phyloP scores from a whole-genome alignment of 805 yeast species.

The Saccharomyces cerevisiae region DNA sequence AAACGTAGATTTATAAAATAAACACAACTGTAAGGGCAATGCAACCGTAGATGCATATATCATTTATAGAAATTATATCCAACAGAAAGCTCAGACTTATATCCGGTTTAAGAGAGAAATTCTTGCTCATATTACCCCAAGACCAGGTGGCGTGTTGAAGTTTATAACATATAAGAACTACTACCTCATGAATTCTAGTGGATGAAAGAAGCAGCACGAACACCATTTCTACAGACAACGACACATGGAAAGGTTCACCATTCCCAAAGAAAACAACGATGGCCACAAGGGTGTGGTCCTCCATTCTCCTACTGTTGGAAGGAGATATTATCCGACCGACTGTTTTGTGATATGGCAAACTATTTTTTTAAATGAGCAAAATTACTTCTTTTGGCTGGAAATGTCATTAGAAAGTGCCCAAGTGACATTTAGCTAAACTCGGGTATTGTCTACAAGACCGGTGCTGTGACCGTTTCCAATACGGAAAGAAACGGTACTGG shows the following conservation, averaged over 20 bases:
- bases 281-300: constrained; percentile 18
- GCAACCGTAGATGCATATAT: neutral
- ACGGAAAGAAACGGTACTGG: constrained; percentile 10
- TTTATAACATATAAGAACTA: neutral
- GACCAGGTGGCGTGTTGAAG: neutral
- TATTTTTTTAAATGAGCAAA: constrained; percentile 13
- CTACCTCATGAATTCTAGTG: neutral
- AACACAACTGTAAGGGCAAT: no score
- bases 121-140: neutral
- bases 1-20: neutral
- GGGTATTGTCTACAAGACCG: constrained; percentile 21
- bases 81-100: neutral
- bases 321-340: constrained; percentile 7
- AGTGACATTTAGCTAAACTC: constrained; percentile 21
- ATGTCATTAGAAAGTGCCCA: constrained; percentile 11
- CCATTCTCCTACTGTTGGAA: constrained; percentile 9
- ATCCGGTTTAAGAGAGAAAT: neutral
- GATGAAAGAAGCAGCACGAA: constrained; percentile 8
- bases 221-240: constrained; percentile 21
- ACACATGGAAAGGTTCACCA: constrained; percentile 20
- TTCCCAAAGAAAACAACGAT: constrained; percentile 22
- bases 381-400: constrained; percentile 15
- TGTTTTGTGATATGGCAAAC: constrained; percentile 5
- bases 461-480: constrained; percentile 13
- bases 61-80: neutral